Conservation (phyloP, 192 early-diverging fungal genomes). For the Umbelopsis isabellina region DNA sequence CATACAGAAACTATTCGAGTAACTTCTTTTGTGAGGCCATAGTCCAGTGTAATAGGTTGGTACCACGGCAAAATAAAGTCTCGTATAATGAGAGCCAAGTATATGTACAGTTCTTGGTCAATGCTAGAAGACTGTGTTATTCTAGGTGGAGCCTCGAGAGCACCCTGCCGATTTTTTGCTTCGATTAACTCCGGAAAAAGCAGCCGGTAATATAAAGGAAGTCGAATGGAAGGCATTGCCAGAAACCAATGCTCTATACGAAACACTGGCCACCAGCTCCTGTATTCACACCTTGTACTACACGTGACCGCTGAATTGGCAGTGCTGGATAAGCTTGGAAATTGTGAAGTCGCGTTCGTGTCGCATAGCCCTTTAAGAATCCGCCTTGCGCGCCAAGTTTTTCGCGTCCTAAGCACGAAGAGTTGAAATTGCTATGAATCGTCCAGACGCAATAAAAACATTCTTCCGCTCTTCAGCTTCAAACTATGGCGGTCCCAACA, state of each 20-base stretch:
- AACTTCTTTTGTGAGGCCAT: constrained; percentile 43
- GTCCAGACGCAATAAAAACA: constrained; percentile 15
- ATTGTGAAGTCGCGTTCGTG: too few species aligned
- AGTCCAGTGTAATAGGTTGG: constrained; percentile 46
- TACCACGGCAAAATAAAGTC: constrained; percentile 62
- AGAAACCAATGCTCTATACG: neutral
- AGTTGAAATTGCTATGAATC: constrained; percentile 1
- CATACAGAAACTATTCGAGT: neutral
- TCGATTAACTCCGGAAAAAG: constrained; percentile 37
- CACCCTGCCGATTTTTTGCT: constrained; percentile 24
- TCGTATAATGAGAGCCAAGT: constrained; percentile 48
- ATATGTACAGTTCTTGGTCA: constrained; percentile 57
- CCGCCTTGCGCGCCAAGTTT: too few species aligned
- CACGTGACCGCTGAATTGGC: too few species aligned
- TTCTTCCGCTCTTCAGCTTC: constrained; percentile 11
- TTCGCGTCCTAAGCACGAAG: neutral
- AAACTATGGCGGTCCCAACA: neutral
- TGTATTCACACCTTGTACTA: neutral
- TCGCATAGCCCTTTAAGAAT: too few species aligned
- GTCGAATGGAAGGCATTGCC: constrained; percentile 16
- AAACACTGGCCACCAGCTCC: neutral
- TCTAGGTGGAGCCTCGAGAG: constrained; percentile 34
- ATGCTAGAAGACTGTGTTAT: constrained; percentile 46
- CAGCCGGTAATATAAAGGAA: constrained; percentile 33
- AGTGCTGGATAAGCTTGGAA: too few species aligned